phyloP scores from a whole-genome alignment of 805 yeast genomes.

The Ogataea polymorpha region DNA sequence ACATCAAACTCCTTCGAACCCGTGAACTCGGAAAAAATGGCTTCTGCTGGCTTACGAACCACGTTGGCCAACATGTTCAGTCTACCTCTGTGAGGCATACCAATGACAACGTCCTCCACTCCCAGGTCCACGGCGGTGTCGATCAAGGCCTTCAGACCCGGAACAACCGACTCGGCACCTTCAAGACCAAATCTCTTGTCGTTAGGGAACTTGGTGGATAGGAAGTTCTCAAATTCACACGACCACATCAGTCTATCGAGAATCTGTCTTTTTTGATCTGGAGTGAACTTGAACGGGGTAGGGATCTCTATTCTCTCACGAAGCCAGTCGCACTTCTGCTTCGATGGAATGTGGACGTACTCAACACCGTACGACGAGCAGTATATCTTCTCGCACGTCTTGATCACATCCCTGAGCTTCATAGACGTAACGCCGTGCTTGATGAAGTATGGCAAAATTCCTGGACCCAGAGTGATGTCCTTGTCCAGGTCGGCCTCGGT shows the following conservation, averaged over 20 bases:
- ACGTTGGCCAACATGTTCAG: constrained; percentile 96
- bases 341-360: constrained; percentile 94
- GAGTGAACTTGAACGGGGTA: constrained; percentile 71
- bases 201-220: constrained; percentile 94
- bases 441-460: constrained; percentile 91
- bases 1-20: constrained; percentile 88
- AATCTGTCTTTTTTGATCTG: constrained; percentile 93
- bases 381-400: constrained; percentile 76
- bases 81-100: constrained; percentile 99
- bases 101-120: constrained; percentile 92
- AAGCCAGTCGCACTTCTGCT: constrained; percentile 96
- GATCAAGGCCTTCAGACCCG: constrained; percentile 94
- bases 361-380: constrained; percentile 90
- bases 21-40: constrained; percentile 92
- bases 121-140: constrained; percentile 92
- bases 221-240: constrained; percentile 86
- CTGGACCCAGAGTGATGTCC: constrained; percentile 92
- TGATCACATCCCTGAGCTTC: constrained; percentile 76
- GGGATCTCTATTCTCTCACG: constrained; percentile 96
- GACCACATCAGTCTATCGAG: constrained; percentile 97
- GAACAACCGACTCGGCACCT: constrained; percentile 96
- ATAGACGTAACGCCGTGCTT: constrained; percentile 54
- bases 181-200: constrained; percentile 98
- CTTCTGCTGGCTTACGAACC: constrained; percentile 97
- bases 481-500: constrained; percentile 79